Conservation (phyloP, 164 flowering plant species). For the Aristolochia californica region DNA sequence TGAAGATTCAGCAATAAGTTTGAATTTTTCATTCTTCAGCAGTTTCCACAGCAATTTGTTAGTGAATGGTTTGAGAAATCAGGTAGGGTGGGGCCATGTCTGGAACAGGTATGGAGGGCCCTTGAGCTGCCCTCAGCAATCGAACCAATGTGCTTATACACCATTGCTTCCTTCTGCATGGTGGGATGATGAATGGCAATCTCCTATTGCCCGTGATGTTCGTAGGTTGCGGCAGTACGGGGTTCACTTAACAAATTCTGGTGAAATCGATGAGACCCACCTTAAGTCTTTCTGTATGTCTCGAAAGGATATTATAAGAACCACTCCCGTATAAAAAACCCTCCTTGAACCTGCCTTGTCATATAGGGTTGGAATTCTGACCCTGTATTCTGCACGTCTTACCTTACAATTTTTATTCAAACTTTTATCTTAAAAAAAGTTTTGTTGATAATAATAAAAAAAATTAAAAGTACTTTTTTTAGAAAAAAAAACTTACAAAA, state of each 20-base stretch:
- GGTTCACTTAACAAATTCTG: slow-evolving; percentile 48
- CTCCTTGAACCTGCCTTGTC: too few relatives aligned
- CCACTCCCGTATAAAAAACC: slow-evolving; percentile 15
- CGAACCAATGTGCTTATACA: slow-evolving; percentile 68
- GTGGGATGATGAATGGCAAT: slow-evolving; percentile 98
- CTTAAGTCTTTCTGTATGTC: slow-evolving; percentile 51
- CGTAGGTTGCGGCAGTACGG: slow-evolving; percentile 57
- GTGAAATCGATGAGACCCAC: slow-evolving; percentile 41
- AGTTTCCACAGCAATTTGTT: slow-evolving; percentile 85
- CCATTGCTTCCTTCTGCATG: slow-evolving; percentile 91
- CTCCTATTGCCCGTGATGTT: slow-evolving; percentile 73
- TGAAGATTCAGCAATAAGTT: slow-evolving; percentile 23
- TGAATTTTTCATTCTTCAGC: slow-evolving; percentile 63
- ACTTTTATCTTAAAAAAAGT: too few relatives aligned
- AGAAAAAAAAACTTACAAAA: too few relatives aligned
- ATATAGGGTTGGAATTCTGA: too few relatives aligned
- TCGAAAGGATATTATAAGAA: slow-evolving; percentile 32
- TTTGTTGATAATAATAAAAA: too few relatives aligned
- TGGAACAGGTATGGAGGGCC: slow-evolving; percentile 96
- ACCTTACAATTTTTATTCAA: too few relatives aligned
- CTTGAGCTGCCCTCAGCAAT: slow-evolving; percentile 67
- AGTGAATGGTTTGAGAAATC: slow-evolving; percentile 53
- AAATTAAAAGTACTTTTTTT: too few relatives aligned
- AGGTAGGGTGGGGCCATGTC: slow-evolving; percentile 93
- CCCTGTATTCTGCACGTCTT: too few relatives aligned